These are phyloP conservation scores for Plasmodium malariae DNA, from an alignment of 169 alveolate species.

Conservation along the genomic window DNA sequence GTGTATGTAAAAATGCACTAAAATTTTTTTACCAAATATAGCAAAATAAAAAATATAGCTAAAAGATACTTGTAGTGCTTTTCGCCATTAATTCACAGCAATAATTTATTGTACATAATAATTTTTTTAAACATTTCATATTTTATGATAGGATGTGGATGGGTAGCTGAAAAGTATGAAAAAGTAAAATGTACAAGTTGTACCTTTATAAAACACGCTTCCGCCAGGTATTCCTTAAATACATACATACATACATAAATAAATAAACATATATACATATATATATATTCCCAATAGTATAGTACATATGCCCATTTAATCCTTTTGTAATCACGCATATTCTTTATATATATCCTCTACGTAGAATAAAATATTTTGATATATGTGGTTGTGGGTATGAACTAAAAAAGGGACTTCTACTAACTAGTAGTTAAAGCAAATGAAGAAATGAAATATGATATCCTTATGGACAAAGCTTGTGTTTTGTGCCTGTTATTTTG, in stretches of 20 bases:
- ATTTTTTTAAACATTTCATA: neutral
- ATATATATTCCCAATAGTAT: neutral
- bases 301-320: neutral
- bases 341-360: neutral
- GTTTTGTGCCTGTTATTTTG: too few species aligned
- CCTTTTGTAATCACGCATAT: neutral
- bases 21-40: too few species aligned
- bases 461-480: too few species aligned
- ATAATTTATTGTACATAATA: neutral
- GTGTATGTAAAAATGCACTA: too few species aligned
- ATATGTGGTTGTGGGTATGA: slow-evolving; percentile 60
- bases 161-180: slow-evolving; percentile 60
- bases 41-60: too few species aligned
- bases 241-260: neutral
- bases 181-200: slow-evolving; percentile 67
- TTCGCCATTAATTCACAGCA: too few species aligned
- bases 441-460: neutral
- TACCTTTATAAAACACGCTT: slow-evolving; percentile 44
- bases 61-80: too few species aligned
- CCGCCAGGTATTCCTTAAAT: slow-evolving; percentile 30
- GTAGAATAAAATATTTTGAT: slow-evolving; percentile 65
- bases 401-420: slow-evolving; percentile 20
- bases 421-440: neutral
- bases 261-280: neutral
- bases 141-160: slow-evolving; percentile 60